phyloP scores from a whole-genome alignment of 2,329 filamentous ascomycete species.

The Curvularia sp. region DNA sequence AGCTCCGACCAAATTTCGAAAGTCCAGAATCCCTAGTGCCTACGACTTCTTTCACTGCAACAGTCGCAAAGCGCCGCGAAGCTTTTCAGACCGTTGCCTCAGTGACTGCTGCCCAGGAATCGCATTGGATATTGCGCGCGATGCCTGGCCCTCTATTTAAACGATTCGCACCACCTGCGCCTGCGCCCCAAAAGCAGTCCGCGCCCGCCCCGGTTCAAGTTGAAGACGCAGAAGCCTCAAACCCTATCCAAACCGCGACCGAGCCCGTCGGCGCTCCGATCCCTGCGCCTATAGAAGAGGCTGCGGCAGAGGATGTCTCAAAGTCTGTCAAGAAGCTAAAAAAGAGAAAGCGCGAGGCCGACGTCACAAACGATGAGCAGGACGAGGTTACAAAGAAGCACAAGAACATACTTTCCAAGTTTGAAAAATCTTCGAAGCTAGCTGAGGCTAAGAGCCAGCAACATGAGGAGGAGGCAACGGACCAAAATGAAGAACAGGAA shows the following conservation, averaged over 20 bases:
- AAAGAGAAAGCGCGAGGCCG: slow-evolving; percentile 45
- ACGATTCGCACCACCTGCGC: slow-evolving; percentile 54
- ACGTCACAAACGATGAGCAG: slow-evolving; percentile 28
- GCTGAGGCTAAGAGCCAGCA: slow-evolving; percentile 31
- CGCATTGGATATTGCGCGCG: slow-evolving; percentile 8
- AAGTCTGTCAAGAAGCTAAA: slow-evolving; percentile 44
- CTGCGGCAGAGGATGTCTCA: slow-evolving; percentile 11
- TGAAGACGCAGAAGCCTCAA: slow-evolving; percentile 6
- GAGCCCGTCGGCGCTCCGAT: neutral
- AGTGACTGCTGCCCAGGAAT: neutral
- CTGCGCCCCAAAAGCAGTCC: slow-evolving; percentile 14
- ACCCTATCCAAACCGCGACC: slow-evolving; percentile 2
- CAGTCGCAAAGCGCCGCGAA: slow-evolving; percentile 10
- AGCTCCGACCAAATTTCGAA: slow-evolving; percentile 39
- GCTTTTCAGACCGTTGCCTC: neutral
- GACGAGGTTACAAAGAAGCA: slow-evolving; percentile 48
- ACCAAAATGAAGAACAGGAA: slow-evolving; percentile 47
- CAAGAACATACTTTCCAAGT: slow-evolving; percentile 55
- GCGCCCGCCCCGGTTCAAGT: slow-evolving; percentile 7
- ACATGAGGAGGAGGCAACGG: slow-evolving; percentile 25
- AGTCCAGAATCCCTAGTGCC: slow-evolving; percentile 28
- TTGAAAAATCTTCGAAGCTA: slow-evolving; percentile 51
- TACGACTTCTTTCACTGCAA: neutral
- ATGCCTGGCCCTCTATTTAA: slow-evolving; percentile 59
- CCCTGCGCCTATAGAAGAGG: slow-evolving; percentile 17